A percentile compares a stretch with the other conserved stretches of the same genome.
These are phyloP conservation scores for Sugiyamaella sp. DNA, from an alignment of 1,139 yeast species.

Conservation along the genomic window DNA sequence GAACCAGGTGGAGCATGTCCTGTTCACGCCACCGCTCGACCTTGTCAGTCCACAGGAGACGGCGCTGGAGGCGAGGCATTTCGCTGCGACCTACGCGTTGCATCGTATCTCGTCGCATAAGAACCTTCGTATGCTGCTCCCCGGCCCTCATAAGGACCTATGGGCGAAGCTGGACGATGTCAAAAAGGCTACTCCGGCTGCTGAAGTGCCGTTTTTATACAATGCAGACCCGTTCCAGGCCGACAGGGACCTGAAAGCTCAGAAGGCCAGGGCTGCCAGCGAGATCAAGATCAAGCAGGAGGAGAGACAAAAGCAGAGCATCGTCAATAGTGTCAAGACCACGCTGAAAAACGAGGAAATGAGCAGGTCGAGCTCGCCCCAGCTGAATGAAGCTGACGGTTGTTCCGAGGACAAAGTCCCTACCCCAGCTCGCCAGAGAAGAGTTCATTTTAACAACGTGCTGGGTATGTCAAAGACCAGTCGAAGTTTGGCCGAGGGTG, in stretches of 20 bases:
- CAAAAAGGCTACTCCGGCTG: constrained; percentile 33
- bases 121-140: constrained; percentile 84
- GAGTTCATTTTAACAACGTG: constrained; percentile 36
- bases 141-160: constrained; percentile 73
- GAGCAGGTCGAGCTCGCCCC: constrained; percentile 1
- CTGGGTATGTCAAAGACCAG: constrained; percentile 41
- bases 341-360: constrained; percentile 19
- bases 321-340: constrained; percentile 25
- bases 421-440: constrained; percentile 1
- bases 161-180: constrained; percentile 75
- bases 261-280: constrained; percentile 29
- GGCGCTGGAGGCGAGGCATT: constrained; percentile 85
- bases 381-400: not conserved
- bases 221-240: constrained; percentile 73
- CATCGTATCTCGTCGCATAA: constrained; percentile 79
- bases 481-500: constrained; percentile 38
- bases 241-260: constrained; percentile 50
- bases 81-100: constrained; percentile 85
- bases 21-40: constrained; percentile 61
- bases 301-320: constrained; percentile 22
- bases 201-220: constrained; percentile 43
- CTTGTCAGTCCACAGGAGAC: constrained; percentile 69
- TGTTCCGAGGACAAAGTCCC: not conserved
- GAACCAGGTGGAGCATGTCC: constrained; percentile 60
- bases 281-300: constrained; percentile 25